Percentiles rank a stretch among this genome's conserved stretches.
phyloP scores from a whole-genome alignment of 257 asterid genomes.

The Petunia axillaris region DNA sequence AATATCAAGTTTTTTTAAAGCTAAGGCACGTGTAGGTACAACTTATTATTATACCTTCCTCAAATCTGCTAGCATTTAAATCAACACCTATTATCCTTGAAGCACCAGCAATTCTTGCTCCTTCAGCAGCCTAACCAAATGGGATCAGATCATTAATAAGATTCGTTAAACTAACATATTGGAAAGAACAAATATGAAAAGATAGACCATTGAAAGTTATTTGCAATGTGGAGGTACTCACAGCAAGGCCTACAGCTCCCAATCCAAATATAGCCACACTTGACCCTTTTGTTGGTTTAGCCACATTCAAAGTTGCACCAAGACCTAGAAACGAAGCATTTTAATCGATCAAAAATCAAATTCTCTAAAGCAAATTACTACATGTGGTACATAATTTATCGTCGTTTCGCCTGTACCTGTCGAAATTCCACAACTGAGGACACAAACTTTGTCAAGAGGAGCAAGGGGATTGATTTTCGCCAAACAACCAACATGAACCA shows the following conservation, averaged over 20 bases:
- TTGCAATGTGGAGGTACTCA: slow-evolving; percentile 27
- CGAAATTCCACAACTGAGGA: slow-evolving; percentile 81
- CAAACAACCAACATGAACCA: slow-evolving; percentile 75
- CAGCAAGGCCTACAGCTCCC: slow-evolving; percentile 96
- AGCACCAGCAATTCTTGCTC: slow-evolving; percentile 76
- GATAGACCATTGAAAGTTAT: slow-evolving; percentile 11
- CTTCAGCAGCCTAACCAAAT: slow-evolving; percentile 71
- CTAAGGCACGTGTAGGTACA: background rate
- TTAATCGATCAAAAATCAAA: background rate
- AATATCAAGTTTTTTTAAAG: background rate
- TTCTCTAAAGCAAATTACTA: background rate
- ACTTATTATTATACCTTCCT: slow-evolving; percentile 43
- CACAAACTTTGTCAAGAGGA: slow-evolving; percentile 81
- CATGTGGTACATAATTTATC: background rate
- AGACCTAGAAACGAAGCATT: slow-evolving; percentile 47
- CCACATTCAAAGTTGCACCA: slow-evolving; percentile 87
- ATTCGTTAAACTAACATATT: background rate
- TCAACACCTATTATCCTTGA: slow-evolving; percentile 80
- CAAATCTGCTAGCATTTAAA: slow-evolving; percentile 61
- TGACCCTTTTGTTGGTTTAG: slow-evolving; percentile 70
- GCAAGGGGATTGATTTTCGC: slow-evolving; percentile 76
- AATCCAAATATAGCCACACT: slow-evolving; percentile 78
- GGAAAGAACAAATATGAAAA: background rate
- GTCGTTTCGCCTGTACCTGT: slow-evolving; percentile 49
- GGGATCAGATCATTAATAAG: background rate